Conservation (phyloP, 2,329 filamentous ascomycete genomes). For the Aspergillus arachidicola region DNA sequence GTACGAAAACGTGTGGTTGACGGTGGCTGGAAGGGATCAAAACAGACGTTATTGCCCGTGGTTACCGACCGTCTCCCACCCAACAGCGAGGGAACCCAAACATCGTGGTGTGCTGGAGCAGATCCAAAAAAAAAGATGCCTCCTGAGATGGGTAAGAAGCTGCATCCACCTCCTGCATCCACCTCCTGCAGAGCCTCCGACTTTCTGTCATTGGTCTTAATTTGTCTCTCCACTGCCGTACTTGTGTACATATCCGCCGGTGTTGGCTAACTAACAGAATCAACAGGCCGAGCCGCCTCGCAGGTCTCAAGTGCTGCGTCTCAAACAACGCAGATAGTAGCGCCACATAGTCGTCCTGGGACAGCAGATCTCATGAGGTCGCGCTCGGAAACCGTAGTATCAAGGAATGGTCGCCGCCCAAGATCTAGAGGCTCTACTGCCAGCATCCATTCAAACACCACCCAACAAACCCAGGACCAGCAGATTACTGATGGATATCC, state of each 20-base stretch:
- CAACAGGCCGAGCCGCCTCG: constrained; percentile 39
- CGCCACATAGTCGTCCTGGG: constrained; percentile 42
- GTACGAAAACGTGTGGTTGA: constrained; percentile 25
- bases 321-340: constrained; percentile 41
- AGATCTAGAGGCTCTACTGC: constrained; percentile 51
- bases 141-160: constrained; percentile 37
- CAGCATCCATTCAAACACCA: constrained; percentile 51
- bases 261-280: constrained; percentile 19
- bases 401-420: constrained; percentile 43
- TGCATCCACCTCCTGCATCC: constrained; percentile 18
- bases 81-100: constrained; percentile 24
- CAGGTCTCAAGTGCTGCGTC: constrained; percentile 41
- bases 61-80: constrained; percentile 29
- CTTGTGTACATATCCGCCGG: background rate
- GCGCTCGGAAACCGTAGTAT: constrained; percentile 44
- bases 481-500: constrained; percentile 42
- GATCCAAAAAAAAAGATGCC: constrained; percentile 28
- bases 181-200: constrained; percentile 12
- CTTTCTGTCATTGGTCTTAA: background rate
- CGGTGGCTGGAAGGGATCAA: constrained; percentile 30
- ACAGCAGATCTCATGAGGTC: constrained; percentile 45
- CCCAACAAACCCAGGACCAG: constrained; percentile 47
- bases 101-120: constrained; percentile 20
- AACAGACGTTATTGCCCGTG: constrained; percentile 33
- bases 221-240: background rate